Evolutionary conservation across 73 alveolate species (phyloP).

Genomic region (Effrenium voratum): DNA sequence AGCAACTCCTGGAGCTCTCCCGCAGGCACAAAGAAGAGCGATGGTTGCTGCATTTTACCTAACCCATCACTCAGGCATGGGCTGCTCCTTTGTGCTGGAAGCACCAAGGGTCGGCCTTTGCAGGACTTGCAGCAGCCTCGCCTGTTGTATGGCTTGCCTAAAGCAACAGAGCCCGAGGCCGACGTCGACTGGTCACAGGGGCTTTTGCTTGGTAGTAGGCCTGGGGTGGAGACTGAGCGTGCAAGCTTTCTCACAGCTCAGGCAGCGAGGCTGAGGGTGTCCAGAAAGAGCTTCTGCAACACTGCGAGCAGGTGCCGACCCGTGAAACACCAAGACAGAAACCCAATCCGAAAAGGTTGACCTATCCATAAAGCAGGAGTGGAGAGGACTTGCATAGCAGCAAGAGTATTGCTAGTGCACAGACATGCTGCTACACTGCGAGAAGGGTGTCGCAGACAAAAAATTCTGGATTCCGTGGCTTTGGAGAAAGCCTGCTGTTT

Average conservation of each 20-base stretch:
- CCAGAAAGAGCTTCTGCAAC: conserved; percentile 55
- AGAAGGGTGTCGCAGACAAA: not conserved
- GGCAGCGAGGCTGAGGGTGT: conserved; percentile 60
- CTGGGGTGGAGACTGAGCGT: not conserved
- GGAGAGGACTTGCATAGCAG: not conserved
- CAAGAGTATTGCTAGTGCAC: too few species aligned
- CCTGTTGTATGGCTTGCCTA: not conserved
- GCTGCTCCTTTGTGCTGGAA: not conserved
- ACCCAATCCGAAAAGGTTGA: not conserved
- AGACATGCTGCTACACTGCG: not conserved
- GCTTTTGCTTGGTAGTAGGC: conserved; percentile 9
- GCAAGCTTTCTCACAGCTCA: not conserved
- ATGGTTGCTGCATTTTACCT: not conserved
- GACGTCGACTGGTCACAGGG: not conserved
- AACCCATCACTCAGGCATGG: not conserved
- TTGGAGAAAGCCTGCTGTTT: too few species aligned
- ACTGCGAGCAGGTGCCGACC: not conserved
- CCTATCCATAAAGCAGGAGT: not conserved
- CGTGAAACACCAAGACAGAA: not conserved
- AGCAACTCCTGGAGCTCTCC: conserved; percentile 19
- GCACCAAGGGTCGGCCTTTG: conserved; percentile 1
- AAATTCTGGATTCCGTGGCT: not conserved
- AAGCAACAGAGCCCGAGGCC: not conserved
- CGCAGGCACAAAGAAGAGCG: too few species aligned
- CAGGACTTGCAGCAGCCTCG: not conserved